Percentiles rank a stretch among this genome's conserved stretches.
phyloP scores from a whole-genome alignment of 305 asterid genomes.

The Rubia balearica region DNA sequence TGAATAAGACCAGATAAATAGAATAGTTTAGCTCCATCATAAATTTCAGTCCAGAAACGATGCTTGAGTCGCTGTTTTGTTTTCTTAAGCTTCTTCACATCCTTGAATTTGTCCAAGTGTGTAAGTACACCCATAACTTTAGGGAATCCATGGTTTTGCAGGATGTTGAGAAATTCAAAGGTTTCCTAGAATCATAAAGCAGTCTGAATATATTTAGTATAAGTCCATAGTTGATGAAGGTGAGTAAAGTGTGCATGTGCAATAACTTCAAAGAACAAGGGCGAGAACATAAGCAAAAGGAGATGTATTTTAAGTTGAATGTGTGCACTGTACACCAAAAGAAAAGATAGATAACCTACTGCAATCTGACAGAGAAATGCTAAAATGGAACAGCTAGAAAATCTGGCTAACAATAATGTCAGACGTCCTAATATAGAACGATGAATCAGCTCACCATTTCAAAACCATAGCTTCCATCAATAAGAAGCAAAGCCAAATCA shows the following conservation, averaged over 20 bases:
- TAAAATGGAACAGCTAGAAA: not conserved
- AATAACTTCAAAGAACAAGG: not conserved
- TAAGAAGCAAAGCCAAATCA: conserved; percentile 88
- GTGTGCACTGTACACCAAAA: not conserved
- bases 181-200: conserved; percentile 51
- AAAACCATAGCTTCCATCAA: conserved; percentile 98
- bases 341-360: not conserved
- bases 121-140: conserved; percentile 99
- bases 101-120: conserved; percentile 92
- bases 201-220: not conserved
- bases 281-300: not conserved
- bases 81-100: conserved; percentile 84
- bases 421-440: not conserved
- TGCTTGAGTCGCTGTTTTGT: conserved; percentile 96
- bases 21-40: conserved; percentile 91
- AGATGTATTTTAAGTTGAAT: not conserved
- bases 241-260: not conserved
- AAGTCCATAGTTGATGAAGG: not conserved
- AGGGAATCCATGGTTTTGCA: conserved; percentile 98
- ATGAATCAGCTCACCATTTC: conserved; percentile 64
- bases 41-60: conserved; percentile 98
- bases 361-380: not conserved
- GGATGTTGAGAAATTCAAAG: conserved; percentile 88
- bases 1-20: conserved; percentile 95
- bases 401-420: not conserved